Evolutionary conservation across 768 basidiomycete species (phyloP), one percentile per base, ranked within the genome.

Genomic region (Cytidiella melzeri): DNA sequence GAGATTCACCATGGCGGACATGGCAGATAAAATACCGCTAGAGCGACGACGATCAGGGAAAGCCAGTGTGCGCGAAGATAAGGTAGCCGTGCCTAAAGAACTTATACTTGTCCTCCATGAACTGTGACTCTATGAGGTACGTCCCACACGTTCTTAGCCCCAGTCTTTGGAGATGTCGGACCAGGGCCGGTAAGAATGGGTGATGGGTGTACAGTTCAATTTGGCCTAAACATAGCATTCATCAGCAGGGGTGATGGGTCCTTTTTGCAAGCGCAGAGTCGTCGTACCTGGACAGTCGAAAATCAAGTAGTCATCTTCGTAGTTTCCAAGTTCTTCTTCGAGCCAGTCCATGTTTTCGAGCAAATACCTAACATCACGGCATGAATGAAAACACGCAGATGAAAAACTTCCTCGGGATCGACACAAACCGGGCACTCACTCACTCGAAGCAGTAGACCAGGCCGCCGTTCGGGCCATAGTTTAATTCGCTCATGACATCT

Each of bases 191-290:
- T 34, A 99, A 80, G 67, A 99, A 92, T 0, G 95, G 93, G 60
- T 98, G 92, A 67, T 99, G 96, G 2, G 96, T 98, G 65, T 98
- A 98, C 15, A 99, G 77, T 67, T 99, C 96, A 60, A 99, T 99
- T 69, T 99, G 96, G 28, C 94, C 93, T 92, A 41, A 46, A n/a
- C n/a, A n/a, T n/a, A n/a, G n/a, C n/a, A n/a, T n/a, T n/a, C n/a
- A n/a, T n/a, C n/a, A n/a, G n/a, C n/a, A n/a, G 12, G 56, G 40
- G 20, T 20, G 37, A 27, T 21, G 28, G 34, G 40, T 37, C n/a
- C 25, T 5, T 24, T n/a, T n/a, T n/a, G n/a, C n/a, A 28, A 37
- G 45, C 25, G 45, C 25, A 51, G 19, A 43, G 34, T 21, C 41
- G 23, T 45, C 72, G 41, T 58, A 88, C 89, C 90, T 56, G 92